These are phyloP conservation scores for Aphanomyces cochlioides DNA, from an alignment of 352 stramenopile species.

Conservation along the genomic window DNA sequence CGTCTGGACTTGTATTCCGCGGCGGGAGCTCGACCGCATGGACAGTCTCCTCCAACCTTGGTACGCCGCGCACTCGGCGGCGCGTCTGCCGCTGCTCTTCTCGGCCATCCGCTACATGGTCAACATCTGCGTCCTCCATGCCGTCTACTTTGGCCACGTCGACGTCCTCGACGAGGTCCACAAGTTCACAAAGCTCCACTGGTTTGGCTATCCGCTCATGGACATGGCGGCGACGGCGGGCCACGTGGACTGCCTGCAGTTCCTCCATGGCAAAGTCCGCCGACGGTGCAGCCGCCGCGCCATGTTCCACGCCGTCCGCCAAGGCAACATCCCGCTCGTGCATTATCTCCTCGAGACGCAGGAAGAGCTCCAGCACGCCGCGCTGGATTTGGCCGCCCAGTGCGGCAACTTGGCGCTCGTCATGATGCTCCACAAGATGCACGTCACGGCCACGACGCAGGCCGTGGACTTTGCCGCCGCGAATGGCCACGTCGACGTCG, in stretches of 20 bases:
- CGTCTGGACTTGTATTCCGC: neutral
- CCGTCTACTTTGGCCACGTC: neutral
- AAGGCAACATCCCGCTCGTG: neutral
- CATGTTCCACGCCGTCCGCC: neutral
- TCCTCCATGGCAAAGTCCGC: neutral
- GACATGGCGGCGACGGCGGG: neutral
- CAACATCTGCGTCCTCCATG: constrained; percentile 1
- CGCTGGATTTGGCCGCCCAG: constrained; percentile 30
- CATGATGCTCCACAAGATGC: constrained; percentile 26
- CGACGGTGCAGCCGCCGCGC: neutral
- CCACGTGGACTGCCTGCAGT: neutral
- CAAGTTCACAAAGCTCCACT: neutral
- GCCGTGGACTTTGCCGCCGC: constrained; percentile 32
- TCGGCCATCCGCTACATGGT: neutral
- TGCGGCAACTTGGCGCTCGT: constrained; percentile 29
- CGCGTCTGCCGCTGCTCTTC: neutral
- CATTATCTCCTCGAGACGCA: neutral
- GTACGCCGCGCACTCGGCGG: neutral
- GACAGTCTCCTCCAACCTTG: neutral
- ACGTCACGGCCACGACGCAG: constrained; percentile 5
- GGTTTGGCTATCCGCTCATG: neutral
- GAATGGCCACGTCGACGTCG: constrained; percentile 28
- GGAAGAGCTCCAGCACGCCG: neutral
- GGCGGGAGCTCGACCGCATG: neutral
- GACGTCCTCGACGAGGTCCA: neutral